phyloP scores from a whole-genome alignment of 1,284 basidiomycete genomes.

The Moesziomyces sp. region DNA sequence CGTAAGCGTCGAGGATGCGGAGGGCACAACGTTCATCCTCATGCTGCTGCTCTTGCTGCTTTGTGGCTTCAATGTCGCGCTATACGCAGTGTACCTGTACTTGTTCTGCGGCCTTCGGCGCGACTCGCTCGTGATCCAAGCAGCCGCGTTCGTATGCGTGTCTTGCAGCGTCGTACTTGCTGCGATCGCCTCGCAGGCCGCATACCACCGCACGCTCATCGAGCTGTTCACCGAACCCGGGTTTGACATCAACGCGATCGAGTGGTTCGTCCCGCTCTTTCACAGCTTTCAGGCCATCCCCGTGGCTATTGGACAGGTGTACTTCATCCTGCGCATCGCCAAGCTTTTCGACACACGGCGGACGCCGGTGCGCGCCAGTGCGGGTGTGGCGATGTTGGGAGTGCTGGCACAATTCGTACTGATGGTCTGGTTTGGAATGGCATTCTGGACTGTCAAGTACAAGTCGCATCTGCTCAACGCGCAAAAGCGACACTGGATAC shows the following conservation, averaged over 20 bases:
- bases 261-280: slow-evolving; percentile 15
- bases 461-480: slow-evolving; percentile 15
- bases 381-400: background rate
- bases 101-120: slow-evolving; percentile 9
- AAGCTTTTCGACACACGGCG: slow-evolving; percentile 20
- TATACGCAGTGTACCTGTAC: slow-evolving; percentile 26
- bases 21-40: slow-evolving; percentile 26
- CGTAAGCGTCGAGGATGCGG: slow-evolving; percentile 12
- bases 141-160: slow-evolving; percentile 8
- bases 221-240: slow-evolving; percentile 14
- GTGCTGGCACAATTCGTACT: slow-evolving; percentile 13
- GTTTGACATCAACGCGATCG: slow-evolving; percentile 29
- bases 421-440: slow-evolving; percentile 22
- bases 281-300: slow-evolving; percentile 21
- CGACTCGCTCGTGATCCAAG: slow-evolving; percentile 17
- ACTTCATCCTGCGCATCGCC: slow-evolving; percentile 25
- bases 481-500: slow-evolving; percentile 2
- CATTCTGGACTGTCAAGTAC: slow-evolving; percentile 10
- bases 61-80: slow-evolving; percentile 23
- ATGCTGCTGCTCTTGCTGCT: slow-evolving; percentile 10
- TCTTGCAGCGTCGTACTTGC: slow-evolving; percentile 15
- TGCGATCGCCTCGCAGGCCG: background rate
- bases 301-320: slow-evolving; percentile 31
- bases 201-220: slow-evolving; percentile 6
- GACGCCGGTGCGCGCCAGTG: background rate